These are phyloP conservation scores for Pseudogymnoascus sp. DNA, from an alignment of 2,329 filamentous ascomycete species.

Conservation along the genomic window DNA sequence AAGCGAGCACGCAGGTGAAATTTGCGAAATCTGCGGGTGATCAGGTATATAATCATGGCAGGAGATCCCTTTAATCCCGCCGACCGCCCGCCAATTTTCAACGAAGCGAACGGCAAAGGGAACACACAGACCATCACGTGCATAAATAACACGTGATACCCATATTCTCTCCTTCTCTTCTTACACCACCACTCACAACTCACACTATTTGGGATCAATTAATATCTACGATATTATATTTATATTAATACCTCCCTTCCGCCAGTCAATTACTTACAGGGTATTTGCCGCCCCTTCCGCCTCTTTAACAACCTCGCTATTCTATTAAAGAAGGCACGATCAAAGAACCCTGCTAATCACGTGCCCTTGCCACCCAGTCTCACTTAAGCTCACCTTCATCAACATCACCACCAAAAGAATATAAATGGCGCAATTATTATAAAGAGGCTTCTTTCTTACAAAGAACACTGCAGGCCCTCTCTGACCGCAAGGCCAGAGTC, in stretches of 20 bases:
- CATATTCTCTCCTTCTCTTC: background rate
- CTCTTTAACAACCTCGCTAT: too few relatives aligned
- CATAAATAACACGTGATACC: background rate
- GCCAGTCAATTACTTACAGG: too few relatives aligned
- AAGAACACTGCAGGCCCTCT: background rate
- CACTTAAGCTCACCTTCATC: background rate
- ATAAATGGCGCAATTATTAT: constrained; percentile 6
- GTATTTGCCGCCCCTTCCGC: too few relatives aligned
- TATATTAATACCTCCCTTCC: too few relatives aligned
- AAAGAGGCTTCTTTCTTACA: background rate
- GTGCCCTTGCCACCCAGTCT: background rate
- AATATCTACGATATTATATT: too few relatives aligned
- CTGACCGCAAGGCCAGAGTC: constrained; percentile 3
- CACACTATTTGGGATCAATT: too few relatives aligned
- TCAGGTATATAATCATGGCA: constrained; percentile 9
- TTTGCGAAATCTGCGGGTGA: constrained; percentile 9
- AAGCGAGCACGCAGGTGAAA: constrained; percentile 9
- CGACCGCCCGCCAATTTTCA: constrained; percentile 8
- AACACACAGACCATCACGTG: background rate
- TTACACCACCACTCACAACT: background rate
- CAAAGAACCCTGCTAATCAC: constrained; percentile 1
- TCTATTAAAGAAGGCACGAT: background rate
- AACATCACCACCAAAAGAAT: background rate
- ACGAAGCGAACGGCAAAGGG: background rate
- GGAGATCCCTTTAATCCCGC: constrained; percentile 2